Base-by-base conservation (phyloP, 305 asterid genomes). In the Coffea humblotiana region DNA sequence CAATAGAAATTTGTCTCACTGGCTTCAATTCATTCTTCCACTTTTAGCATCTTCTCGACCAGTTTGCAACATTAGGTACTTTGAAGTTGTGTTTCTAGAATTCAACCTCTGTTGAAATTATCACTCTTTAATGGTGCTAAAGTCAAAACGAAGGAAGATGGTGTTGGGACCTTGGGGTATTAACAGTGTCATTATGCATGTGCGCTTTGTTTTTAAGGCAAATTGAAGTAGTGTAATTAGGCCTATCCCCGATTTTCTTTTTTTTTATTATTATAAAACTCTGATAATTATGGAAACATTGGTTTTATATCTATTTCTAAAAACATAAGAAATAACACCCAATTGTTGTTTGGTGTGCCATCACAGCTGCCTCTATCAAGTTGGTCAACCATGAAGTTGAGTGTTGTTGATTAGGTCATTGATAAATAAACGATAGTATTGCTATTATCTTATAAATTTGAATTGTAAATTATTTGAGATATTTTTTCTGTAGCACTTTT, bases 41-140 rank as follows among this genome's bases (percentile, higher is more conserved):
- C 60, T 3, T 47, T 71, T 16, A 48, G 76, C 76, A 48, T 72
- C 76, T 72, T 4, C 54, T 27, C 76, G 64, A 72, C 15, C 27
- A 72, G 2, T 3, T 63, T 49, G 76, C 61, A 48, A 72, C n/a
- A 27, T 2, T 27, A 10, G 13, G 5, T 8, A 27, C 76, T 49
- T 14, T 63, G 29, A 3, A 10, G 12, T 10, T 12, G 16, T 63
- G 1, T n/a, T 5, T 32, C 27, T 25, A 16, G 5, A 27, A 2
- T 69, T 69, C 2, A 19, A 37, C 14, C 23, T 19, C 11, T 19
- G 15, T 43, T 21, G 52, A 29, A 12, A 18, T 21, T 1, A 21
- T 21, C 64, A 21, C 12, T 60, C 9, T 8, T 19, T 52, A 5
- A 40, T 40, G 6, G 6, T 40, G 43, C 43, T 3, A 40, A 40